A percentile compares a stretch with the other conserved stretches of the same genome.
These are phyloP conservation scores for Debaryomyces hansenii DNA, from an alignment of 805 yeast genomes.

Conservation along the genomic window DNA sequence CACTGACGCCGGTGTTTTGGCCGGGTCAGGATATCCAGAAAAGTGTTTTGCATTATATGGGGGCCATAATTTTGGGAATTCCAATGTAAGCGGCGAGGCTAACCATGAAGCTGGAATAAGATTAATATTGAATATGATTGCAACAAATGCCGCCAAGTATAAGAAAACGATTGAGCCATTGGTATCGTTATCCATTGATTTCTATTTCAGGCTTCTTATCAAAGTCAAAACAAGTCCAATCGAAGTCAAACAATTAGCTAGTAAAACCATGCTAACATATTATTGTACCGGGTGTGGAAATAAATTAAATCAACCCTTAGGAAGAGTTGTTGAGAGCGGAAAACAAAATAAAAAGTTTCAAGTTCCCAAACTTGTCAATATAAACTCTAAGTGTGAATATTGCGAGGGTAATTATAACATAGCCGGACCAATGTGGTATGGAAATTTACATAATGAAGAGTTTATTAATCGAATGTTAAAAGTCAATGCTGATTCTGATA, in stretches of 20 bases:
- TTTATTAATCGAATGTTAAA: slow-evolving; percentile 66
- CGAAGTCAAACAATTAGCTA: slow-evolving; percentile 75
- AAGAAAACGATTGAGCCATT: slow-evolving; percentile 86
- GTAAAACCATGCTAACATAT: slow-evolving; percentile 74
- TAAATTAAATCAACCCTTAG: slow-evolving; percentile 69
- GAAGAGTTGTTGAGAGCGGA: slow-evolving; percentile 48
- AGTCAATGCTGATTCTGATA: slow-evolving; percentile 51
- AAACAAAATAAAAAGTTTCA: slow-evolving; percentile 52
- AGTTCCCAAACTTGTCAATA: slow-evolving; percentile 42
- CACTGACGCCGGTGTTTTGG: slow-evolving; percentile 93
- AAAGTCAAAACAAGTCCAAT: slow-evolving; percentile 76
- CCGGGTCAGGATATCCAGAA: slow-evolving; percentile 96
- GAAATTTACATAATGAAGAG: slow-evolving; percentile 64
- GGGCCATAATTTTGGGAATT: slow-evolving; percentile 78
- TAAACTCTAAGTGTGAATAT: slow-evolving; percentile 60
- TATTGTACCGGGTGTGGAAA: slow-evolving; percentile 89
- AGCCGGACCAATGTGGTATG: slow-evolving; percentile 95
- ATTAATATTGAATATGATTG: slow-evolving; percentile 73
- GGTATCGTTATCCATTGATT: slow-evolving; percentile 83
- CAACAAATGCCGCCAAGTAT: slow-evolving; percentile 84
- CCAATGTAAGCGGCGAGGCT: slow-evolving; percentile 54
- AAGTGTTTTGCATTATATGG: slow-evolving; percentile 95
- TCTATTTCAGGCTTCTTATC: slow-evolving; percentile 84
- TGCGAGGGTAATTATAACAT: slow-evolving; percentile 74
- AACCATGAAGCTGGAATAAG: slow-evolving; percentile 93